These are phyloP conservation scores for Kluyveromyces aestuarii DNA, from an alignment of 805 yeast species.

Conservation along the genomic window DNA sequence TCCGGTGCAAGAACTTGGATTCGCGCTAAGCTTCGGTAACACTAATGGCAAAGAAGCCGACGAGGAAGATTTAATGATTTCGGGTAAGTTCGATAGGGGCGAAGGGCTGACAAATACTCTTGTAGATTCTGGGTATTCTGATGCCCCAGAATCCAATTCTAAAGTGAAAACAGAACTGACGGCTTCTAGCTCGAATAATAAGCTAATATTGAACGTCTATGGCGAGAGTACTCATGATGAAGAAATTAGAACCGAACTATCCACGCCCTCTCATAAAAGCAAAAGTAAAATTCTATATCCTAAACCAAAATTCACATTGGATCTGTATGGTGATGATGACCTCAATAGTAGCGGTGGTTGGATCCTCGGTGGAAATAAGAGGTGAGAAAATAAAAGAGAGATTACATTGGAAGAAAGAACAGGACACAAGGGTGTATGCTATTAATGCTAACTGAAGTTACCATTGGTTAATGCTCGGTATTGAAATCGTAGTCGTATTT, in stretches of 20 bases:
- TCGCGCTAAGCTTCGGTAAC: constrained; percentile 16
- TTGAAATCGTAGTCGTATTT: too few relatives aligned
- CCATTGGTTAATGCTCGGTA: too few relatives aligned
- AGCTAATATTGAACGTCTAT: constrained; percentile 5
- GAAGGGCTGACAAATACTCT: background rate
- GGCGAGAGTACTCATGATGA: background rate
- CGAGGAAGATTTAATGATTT: constrained; percentile 26
- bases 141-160: background rate
- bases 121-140: background rate
- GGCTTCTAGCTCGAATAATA: background rate
- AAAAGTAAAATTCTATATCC: constrained; percentile 12
- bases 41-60: constrained; percentile 12
- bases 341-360: constrained; percentile 19
- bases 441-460: background rate
- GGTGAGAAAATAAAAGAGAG: constrained; percentile 3
- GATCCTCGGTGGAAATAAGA: constrained; percentile 25
- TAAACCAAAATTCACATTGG: constrained; percentile 21
- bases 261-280: constrained; percentile 2
- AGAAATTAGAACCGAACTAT: background rate
- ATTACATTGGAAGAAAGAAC: too few relatives aligned
- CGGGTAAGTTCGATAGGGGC: constrained; percentile 9
- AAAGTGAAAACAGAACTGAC: too few relatives aligned
- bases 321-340: constrained; percentile 24
- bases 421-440: background rate
- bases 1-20: constrained; percentile 10